Evolutionary conservation across 2,329 filamentous ascomycete species (phyloP).

Genomic region (Chaetomium globosum): DNA sequence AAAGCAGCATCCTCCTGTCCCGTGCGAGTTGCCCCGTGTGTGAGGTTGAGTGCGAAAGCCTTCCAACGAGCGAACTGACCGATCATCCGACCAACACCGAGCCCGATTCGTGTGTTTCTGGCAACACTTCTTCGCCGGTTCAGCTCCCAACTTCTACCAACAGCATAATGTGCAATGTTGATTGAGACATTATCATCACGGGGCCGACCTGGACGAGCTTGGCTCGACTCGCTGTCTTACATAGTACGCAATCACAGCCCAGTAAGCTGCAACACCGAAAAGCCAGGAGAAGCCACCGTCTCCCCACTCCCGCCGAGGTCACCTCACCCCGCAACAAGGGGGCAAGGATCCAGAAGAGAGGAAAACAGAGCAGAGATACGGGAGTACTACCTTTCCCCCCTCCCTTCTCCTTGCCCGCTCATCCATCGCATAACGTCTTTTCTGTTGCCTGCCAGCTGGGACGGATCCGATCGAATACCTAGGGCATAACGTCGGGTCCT

Average conservation of each 20-base stretch:
- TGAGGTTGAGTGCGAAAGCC: too few relatives aligned
- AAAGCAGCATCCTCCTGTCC: constrained; percentile 5
- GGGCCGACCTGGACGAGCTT: neutral
- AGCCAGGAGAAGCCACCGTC: neutral
- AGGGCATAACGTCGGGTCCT: neutral
- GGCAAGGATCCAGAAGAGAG: neutral
- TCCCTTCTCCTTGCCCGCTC: neutral
- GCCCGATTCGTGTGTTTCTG: neutral
- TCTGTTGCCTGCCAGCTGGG: constrained; percentile 12
- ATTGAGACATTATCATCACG: constrained; percentile 2
- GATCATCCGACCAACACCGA: constrained; percentile 20
- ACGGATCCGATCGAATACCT: neutral
- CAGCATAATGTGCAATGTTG: constrained; percentile 5
- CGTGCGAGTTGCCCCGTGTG: too few relatives aligned
- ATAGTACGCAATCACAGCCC: neutral
- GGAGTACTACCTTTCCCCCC: too few relatives aligned
- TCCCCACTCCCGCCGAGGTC: neutral
- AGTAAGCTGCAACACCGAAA: neutral
- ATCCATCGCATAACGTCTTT: neutral
- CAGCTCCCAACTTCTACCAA: neutral
- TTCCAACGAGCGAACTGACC: constrained; percentile 9
- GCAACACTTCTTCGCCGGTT: neutral
- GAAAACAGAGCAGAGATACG: too few relatives aligned
- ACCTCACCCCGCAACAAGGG: neutral
- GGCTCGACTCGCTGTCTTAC: too few relatives aligned